Base-by-base conservation (phyloP, 2,329 filamentous ascomycete species). In the Mollisia scopiformis region DNA sequence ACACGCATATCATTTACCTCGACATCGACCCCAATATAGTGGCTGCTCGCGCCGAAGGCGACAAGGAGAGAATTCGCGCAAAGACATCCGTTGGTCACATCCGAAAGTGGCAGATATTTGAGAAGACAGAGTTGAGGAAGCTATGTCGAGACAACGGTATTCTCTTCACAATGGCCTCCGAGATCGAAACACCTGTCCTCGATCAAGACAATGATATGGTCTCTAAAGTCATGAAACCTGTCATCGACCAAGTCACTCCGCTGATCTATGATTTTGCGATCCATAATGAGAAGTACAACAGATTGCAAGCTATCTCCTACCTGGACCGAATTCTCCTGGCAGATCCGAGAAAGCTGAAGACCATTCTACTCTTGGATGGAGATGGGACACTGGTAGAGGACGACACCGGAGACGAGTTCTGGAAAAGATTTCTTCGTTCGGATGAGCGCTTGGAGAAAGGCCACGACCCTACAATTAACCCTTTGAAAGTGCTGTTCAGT, bases 1-100 rank as follows among this genome's bases (percentile, higher is more conserved):
- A 79, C 68, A 85, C 83, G 0, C 84, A 88, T 64, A 83, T 89
- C 14, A 46, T 89, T 13, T 88, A 88, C 66, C 67, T 88, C 28
- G 71, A 83, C 46, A 66, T 78, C 1, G 65, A 75, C 1, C 63
- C 75, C 0, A 66, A 77, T 1, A 25, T 70, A 0, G 70, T 87
- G 16, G 61, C 62, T 0, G 55, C 77, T 43, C 78, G 75, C 19
- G 74, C 77, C n/a, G 35, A 30, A 0, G 54, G 71, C 0, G 82
- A 87, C 63, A 66, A 21, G 0, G 30, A 58, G 14, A 76, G 76
- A 61, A 39, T 10, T 6, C 80, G 82, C 0, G 65, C 72, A 2
- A 1, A 19, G 2, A 28, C 66, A 11, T 76, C 79, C 0, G 39
- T 71, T 0, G 52, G 63, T 0, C 77, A 83, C 59, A 56, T 88